A percentile compares a stretch with the other conserved stretches of the same genome.
These are phyloP conservation scores for Neurospora sp. DNA, from an alignment of 495 filamentous ascomycete species.

Conservation along the genomic window DNA sequence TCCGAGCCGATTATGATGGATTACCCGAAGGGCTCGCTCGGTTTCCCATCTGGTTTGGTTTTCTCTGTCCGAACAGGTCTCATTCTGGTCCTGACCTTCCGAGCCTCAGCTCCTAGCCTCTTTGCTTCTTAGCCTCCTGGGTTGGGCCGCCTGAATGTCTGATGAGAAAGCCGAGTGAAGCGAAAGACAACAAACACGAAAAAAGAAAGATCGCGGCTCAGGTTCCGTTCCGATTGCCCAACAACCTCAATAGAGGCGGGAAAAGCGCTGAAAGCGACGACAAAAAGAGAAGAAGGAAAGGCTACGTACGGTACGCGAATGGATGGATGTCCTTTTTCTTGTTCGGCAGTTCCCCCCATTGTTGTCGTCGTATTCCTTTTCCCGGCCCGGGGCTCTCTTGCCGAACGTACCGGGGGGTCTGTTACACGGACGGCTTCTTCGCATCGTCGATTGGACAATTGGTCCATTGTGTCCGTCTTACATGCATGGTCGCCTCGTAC, in stretches of 20 bases:
- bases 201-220: neutral
- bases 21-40: neutral
- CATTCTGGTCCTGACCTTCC: neutral
- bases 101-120: neutral
- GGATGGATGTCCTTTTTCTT: neutral
- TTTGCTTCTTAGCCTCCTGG: neutral
- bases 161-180: neutral
- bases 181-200: neutral
- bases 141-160: neutral
- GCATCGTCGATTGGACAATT: neutral
- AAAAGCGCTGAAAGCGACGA: neutral
- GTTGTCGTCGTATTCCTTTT: neutral
- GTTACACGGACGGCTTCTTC: neutral
- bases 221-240: neutral
- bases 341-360: neutral
- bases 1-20: neutral
- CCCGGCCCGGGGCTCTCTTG: neutral
- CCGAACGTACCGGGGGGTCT: neutral
- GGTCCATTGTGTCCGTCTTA: neutral
- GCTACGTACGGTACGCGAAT: neutral
- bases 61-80: neutral
- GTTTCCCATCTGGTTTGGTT: neutral
- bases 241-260: neutral
- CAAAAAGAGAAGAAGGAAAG: neutral
- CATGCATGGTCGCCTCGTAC: neutral